These are phyloP conservation scores for Conringia planisiliqua DNA, from an alignment of 345 rosid species.

Conservation along the genomic window DNA sequence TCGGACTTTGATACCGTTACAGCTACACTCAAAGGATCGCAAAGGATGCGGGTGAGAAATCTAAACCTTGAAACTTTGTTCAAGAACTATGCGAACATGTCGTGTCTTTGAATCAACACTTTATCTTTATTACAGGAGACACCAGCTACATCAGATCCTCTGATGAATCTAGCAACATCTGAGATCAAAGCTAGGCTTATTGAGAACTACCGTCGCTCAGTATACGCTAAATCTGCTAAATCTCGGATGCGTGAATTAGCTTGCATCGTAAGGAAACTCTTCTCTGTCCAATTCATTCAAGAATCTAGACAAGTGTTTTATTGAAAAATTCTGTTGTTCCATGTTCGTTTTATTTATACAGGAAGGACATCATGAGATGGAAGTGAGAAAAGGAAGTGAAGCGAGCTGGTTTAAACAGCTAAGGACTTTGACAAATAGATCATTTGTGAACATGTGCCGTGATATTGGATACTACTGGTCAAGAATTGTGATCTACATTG, in stretches of 20 bases:
- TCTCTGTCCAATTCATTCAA: not conserved
- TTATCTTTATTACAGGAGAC: conserved; percentile 43
- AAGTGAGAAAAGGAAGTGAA: conserved; percentile 37
- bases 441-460: conserved; percentile 70
- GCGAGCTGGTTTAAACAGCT: conserved; percentile 71
- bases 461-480: conserved; percentile 87
- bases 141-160: conserved; percentile 65
- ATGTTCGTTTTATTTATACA: conserved; percentile 15
- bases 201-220: conserved; percentile 64
- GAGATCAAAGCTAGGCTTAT: conserved; percentile 70
- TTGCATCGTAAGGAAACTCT: conserved; percentile 48
- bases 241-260: conserved; percentile 57
- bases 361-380: conserved; percentile 52
- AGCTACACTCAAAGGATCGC: conserved; percentile 40
- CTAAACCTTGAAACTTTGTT: not conserved
- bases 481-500: conserved; percentile 60
- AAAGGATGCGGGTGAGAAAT: conserved; percentile 29
- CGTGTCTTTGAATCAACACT: not conserved
- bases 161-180: conserved; percentile 64
- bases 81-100: not conserved
- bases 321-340: not conserved
- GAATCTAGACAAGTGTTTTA: not conserved
- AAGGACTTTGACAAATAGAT: conserved; percentile 54
- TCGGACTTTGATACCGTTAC: conserved; percentile 59
- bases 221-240: conserved; percentile 43